Conservation (phyloP, 129 eudicot species). For the Gnaphalium uliginosum region DNA sequence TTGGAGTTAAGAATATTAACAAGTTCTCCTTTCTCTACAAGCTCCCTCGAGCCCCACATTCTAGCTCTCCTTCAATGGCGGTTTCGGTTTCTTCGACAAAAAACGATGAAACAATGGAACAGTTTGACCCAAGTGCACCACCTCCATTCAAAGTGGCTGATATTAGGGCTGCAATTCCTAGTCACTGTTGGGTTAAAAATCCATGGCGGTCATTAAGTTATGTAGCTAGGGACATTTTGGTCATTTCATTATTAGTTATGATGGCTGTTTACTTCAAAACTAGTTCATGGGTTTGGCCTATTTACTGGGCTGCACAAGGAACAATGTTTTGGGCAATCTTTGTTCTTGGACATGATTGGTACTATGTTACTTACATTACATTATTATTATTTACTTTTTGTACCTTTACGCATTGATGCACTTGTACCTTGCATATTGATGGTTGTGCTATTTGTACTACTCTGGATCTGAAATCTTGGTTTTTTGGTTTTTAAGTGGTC, state of each 20-base stretch:
- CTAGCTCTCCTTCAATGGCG: conserved; percentile 33
- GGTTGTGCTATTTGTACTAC: not conserved
- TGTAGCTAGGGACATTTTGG: conserved; percentile 43
- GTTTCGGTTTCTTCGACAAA: conserved; percentile 27
- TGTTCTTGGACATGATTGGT: conserved; percentile 91
- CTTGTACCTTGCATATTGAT: conserved; percentile 11
- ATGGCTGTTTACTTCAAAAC: conserved; percentile 41
- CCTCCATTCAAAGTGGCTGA: conserved; percentile 49
- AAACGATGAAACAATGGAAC: conserved; percentile 4
- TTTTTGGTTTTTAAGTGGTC: conserved; percentile 51
- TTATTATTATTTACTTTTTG: not conserved
- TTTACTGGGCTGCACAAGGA: conserved; percentile 82
- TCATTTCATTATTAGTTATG: conserved; percentile 38
- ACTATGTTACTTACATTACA: not conserved
- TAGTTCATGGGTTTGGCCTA: conserved; percentile 59
- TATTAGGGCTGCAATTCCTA: conserved; percentile 51
- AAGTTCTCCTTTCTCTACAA: conserved; percentile 1
- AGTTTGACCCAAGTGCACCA: conserved; percentile 47
- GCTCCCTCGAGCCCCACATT: conserved; percentile 15
- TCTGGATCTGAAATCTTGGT: conserved; percentile 29
- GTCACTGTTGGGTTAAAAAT: conserved; percentile 48
- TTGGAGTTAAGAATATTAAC: conserved; percentile 25
- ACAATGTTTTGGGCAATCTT: conserved; percentile 88
- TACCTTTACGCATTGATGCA: not conserved
- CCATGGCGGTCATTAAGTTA: conserved; percentile 47